phyloP scores from a whole-genome alignment of 106 monocot genomes.

The Platanthera guangdongensis region DNA sequence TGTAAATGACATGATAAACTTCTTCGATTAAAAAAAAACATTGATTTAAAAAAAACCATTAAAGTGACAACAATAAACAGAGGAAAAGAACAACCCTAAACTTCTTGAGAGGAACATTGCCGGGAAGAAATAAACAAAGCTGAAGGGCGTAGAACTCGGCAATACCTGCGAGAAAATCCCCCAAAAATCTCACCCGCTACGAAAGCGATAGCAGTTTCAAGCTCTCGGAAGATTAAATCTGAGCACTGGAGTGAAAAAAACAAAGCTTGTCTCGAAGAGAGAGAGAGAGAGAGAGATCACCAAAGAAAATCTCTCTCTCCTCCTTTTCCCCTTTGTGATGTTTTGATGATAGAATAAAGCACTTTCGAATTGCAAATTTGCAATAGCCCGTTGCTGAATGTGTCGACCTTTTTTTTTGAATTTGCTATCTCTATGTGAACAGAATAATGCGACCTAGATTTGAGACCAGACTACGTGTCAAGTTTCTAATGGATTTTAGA shows the following conservation, averaged over 20 bases:
- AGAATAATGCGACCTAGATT: not conserved
- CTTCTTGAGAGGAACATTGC: not conserved
- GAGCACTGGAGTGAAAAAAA: not conserved
- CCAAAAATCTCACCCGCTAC: not conserved
- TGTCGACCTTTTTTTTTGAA: slow-evolving; percentile 3
- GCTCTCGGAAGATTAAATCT: not conserved
- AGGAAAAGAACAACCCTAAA: not conserved
- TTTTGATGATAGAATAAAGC: not conserved
- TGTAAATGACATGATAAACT: not conserved
- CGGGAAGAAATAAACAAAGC: not conserved
- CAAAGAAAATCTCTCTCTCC: not conserved
- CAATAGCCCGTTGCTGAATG: not conserved
- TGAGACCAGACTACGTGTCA: not conserved
- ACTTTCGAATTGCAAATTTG: not conserved
- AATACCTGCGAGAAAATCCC: not conserved
- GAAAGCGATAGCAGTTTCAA: not conserved
- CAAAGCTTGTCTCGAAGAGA: not conserved
- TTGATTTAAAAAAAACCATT: not conserved
- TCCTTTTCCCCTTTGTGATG: not conserved
- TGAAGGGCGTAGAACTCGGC: not conserved
- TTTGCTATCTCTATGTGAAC: not conserved
- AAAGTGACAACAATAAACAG: not conserved
- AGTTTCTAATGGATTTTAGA: not conserved
- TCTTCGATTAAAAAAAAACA: not conserved
- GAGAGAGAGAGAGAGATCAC: not conserved